Evolutionary conservation across 2,329 filamentous ascomycete species (phyloP).

Genomic region (Venturia aucupariae): DNA sequence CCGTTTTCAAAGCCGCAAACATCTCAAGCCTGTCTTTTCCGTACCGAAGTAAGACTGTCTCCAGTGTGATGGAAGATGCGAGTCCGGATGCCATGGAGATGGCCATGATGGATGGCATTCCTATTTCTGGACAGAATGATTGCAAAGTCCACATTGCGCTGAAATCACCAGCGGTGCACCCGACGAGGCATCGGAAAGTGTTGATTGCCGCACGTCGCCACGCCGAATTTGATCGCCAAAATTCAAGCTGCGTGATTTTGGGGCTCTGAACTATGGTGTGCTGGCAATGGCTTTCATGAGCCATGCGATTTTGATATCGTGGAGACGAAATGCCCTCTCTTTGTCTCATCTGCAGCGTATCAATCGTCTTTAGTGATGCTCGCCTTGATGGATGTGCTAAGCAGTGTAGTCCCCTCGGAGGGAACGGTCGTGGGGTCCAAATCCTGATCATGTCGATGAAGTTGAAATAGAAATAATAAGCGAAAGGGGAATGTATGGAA

Average conservation of each 20-base stretch:
- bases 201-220: constrained; percentile 47
- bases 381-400: not conserved
- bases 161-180: constrained; percentile 49
- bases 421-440: not conserved
- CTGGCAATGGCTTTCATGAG: not conserved
- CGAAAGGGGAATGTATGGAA: not conserved
- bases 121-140: constrained; percentile 36
- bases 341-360: not conserved
- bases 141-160: constrained; percentile 48
- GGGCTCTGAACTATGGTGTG: not conserved
- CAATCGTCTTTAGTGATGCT: not conserved
- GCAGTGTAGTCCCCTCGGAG: not conserved
- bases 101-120: constrained; percentile 42
- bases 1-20: constrained; percentile 40
- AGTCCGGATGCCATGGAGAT: constrained; percentile 46
- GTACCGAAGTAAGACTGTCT: constrained; percentile 41
- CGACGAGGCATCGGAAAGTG: constrained; percentile 46
- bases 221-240: constrained; percentile 29
- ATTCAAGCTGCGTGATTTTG: constrained; percentile 16
- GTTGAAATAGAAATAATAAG: not conserved
- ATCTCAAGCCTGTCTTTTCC: constrained; percentile 42
- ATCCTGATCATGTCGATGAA: not conserved
- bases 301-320: not conserved
- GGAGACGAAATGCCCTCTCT: not conserved
- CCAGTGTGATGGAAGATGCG: constrained; percentile 42